Percentiles rank a stretch among this genome's conserved stretches.
These are phyloP conservation scores for Schrenkiella parvula DNA, from an alignment of 345 rosid species.

Conservation along the genomic window DNA sequence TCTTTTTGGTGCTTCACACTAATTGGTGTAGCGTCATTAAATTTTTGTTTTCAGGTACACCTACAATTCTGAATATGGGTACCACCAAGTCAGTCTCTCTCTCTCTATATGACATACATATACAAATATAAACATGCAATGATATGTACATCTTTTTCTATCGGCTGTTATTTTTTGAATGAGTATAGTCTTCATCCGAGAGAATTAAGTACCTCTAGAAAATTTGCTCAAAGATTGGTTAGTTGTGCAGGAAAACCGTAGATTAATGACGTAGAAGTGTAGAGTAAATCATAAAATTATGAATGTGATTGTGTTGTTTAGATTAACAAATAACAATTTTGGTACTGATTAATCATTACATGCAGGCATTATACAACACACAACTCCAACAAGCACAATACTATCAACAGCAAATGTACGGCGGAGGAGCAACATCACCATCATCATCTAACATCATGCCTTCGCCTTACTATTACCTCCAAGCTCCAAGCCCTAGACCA, in stretches of 20 bases:
- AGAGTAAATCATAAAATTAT: not conserved
- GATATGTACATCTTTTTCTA: not conserved
- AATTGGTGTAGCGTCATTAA: conserved; percentile 28
- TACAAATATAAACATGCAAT: not conserved
- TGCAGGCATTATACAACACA: conserved; percentile 63
- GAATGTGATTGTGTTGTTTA: not conserved
- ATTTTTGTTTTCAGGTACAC: conserved; percentile 54
- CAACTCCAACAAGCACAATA: conserved; percentile 63
- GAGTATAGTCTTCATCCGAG: not conserved
- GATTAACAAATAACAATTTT: not conserved
- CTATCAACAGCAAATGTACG: conserved; percentile 67
- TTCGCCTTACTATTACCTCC: conserved; percentile 31
- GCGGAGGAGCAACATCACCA: conserved; percentile 36
- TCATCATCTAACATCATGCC: conserved; percentile 36
- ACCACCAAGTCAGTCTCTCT: conserved; percentile 59
- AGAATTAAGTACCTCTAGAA: not conserved
- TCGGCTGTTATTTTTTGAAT: not conserved
- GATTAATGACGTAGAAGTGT: not conserved
- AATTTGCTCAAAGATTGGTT: not conserved
- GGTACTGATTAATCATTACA: conserved; percentile 10
- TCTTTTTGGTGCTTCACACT: conserved; percentile 4
- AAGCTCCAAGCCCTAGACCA: conserved; percentile 35
- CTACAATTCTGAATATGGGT: conserved; percentile 69
- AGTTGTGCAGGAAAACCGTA: not conserved
- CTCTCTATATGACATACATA: not conserved